Percentiles rank a stretch among this genome's conserved stretches.
These are phyloP conservation scores for Chlamydomonas eustigma DNA, from an alignment of 139 green algal genomes.

Conservation along the genomic window DNA sequence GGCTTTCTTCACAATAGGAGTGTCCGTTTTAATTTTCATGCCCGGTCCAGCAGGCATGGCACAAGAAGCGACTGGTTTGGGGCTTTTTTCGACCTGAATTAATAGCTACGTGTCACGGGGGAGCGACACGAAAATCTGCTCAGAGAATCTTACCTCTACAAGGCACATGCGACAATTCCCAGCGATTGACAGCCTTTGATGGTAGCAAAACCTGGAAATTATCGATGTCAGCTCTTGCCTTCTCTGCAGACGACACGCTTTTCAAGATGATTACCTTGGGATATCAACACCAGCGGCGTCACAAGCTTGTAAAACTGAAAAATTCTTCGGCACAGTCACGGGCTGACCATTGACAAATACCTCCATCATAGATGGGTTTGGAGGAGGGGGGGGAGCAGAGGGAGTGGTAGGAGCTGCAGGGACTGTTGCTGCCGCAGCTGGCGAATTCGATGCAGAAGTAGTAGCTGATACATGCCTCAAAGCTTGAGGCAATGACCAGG, in stretches of 20 bases:
- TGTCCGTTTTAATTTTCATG: slow-evolving; percentile 97
- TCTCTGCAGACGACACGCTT: too few relatives aligned
- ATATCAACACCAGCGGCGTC: slow-evolving; percentile 93
- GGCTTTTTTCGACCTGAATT: slow-evolving; percentile 87
- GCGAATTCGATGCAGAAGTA: neutral
- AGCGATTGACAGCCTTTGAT: slow-evolving; percentile 94
- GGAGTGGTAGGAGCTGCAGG: neutral
- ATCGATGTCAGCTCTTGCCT: too few relatives aligned
- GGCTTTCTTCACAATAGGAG: slow-evolving; percentile 95
- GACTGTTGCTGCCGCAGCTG: slow-evolving; percentile 4
- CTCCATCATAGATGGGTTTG: slow-evolving; percentile 61
- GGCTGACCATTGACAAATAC: slow-evolving; percentile 83
- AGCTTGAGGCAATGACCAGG: neutral
- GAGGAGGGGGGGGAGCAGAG: neutral
- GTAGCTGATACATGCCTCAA: neutral
- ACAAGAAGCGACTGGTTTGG: slow-evolving; percentile 96
- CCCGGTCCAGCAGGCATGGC: slow-evolving; percentile 92
- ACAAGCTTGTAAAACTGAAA: slow-evolving; percentile 91
- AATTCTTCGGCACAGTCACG: slow-evolving; percentile 81
- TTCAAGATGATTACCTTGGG: slow-evolving; percentile 61
- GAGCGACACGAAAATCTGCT: neutral
- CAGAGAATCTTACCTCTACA: slow-evolving; percentile 75
- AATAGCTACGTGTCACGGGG: neutral
- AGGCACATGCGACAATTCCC: slow-evolving; percentile 99
- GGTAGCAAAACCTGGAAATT: slow-evolving; percentile 98